Base-by-base conservation (phyloP, 129 eudicot species). In the Glebionis coronaria region DNA sequence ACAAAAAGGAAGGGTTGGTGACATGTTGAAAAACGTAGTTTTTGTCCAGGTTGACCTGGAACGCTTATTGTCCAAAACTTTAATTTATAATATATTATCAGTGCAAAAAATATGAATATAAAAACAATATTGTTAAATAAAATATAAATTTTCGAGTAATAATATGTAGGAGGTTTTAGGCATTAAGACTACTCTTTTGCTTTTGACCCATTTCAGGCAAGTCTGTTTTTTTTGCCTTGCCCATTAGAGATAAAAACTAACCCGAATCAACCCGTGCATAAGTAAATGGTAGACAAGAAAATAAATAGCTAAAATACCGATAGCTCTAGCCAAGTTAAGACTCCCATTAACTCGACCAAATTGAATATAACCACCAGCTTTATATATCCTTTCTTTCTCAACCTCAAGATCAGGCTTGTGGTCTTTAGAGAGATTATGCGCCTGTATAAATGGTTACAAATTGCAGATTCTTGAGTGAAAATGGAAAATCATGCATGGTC, bases 311-410 rank as follows among this genome's bases (percentile, higher is more conserved):
- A 1, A 44, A 63, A n/a, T 78, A 92, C 98, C 98, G 23, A 92
- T 92, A 16, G 98, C 98, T 74, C 98, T 84, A 56, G 98, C 64
- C 85, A 92, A 74, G 76, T 92, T 92, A 45, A 92, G 71, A 78
- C 85, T 83, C 81, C 97, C 96, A 68, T 93, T 93, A 18, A 93
- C 87, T 58, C 97, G 90, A 45, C 98, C 98, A 66, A 71, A 81
- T 21, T 82, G 86, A 59, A 93, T 83, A 75, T 67, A 93, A 47
- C 98, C 98, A 49, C 98, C 97, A 61, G 98, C 98, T 42, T 76
- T 86, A 15, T 80, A 51, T 63, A 93, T 93, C 80, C 98, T 88
- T 60, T 89, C 90, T 75, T 69, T 86, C 77, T 93, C 98, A 67
- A 35, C 81, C 61, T 78, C 82, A 54, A 80, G 86, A 72, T 93